A percentile compares a stretch with the other conserved stretches of the same genome.
These are phyloP conservation scores for Aphanomyces euteiches DNA, from an alignment of 352 stramenopile genomes.

Conservation along the genomic window DNA sequence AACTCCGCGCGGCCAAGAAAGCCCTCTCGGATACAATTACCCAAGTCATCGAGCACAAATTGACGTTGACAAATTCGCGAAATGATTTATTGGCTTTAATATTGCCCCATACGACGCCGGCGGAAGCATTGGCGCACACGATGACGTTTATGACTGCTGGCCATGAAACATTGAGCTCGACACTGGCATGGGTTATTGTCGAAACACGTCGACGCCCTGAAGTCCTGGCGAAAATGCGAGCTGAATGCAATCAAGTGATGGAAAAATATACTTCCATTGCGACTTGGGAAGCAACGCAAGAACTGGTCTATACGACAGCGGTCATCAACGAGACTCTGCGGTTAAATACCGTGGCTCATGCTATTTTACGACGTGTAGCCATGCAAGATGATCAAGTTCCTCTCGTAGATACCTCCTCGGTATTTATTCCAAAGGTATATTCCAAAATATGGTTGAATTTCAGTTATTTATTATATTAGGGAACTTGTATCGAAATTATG, in stretches of 20 bases:
- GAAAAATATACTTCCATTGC: slow-evolving; percentile 37
- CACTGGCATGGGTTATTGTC: slow-evolving; percentile 2
- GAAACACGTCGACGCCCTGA: neutral
- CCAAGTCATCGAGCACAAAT: neutral
- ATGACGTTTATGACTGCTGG: neutral
- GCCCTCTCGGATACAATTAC: neutral
- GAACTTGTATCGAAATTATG: slow-evolving; percentile 38
- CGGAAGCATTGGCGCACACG: neutral
- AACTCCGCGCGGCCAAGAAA: neutral
- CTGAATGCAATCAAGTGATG: slow-evolving; percentile 35
- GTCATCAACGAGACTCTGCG: slow-evolving; percentile 48
- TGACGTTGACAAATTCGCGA: neutral
- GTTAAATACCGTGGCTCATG: slow-evolving; percentile 36
- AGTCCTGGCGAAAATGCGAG: slow-evolving; percentile 5
- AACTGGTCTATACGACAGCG: slow-evolving; percentile 45
- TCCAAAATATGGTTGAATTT: neutral
- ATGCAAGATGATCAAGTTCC: slow-evolving; percentile 15
- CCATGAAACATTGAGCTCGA: slow-evolving; percentile 11
- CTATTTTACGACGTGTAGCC: slow-evolving; percentile 31
- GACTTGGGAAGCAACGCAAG: slow-evolving; percentile 36
- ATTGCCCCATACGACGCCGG: neutral
- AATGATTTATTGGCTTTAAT: neutral
- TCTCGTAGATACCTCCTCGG: neutral
- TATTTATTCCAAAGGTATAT: slow-evolving; percentile 29
- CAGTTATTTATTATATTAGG: slow-evolving; percentile 31